phyloP scores from a whole-genome alignment of 495 filamentous ascomycete species.

The Bacidia gigantensis region DNA sequence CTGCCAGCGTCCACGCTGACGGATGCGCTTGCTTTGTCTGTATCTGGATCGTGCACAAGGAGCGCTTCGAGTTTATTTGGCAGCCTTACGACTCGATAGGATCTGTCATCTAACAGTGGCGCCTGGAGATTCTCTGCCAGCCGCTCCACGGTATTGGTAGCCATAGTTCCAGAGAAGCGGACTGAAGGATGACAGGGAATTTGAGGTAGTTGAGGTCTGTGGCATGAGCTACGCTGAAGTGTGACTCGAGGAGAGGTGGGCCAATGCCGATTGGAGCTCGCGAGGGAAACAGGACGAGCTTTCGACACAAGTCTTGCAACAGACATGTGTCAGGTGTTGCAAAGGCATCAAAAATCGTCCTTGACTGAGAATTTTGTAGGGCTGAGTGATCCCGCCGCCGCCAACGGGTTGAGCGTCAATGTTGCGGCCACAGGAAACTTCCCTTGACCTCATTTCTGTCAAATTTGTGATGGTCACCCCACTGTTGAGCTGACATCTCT shows the following conservation, averaged over 20 bases:
- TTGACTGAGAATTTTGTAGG: background rate
- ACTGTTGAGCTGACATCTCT: no score
- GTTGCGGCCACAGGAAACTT: no score
- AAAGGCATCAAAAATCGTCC: background rate
- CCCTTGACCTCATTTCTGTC: no score
- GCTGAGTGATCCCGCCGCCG: background rate
- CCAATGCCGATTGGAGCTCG: constrained; percentile 4
- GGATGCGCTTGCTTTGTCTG: constrained; percentile 91
- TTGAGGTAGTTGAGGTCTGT: background rate
- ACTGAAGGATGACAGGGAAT: background rate
- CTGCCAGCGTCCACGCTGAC: constrained; percentile 93
- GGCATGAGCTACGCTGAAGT: background rate
- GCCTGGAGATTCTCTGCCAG: constrained; percentile 74
- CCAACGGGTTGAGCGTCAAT: no score
- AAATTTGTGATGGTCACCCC: no score
- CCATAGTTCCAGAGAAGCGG: constrained; percentile 26
- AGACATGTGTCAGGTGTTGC: background rate
- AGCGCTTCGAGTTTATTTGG: constrained; percentile 86
- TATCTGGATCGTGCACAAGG: constrained; percentile 85
- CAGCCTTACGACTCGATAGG: constrained; percentile 75
- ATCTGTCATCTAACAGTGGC: constrained; percentile 75
- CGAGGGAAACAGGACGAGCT: constrained; percentile 14
- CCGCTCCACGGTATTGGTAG: constrained; percentile 38
- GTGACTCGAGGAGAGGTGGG: background rate
- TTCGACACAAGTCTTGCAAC: background rate